Evolutionary conservation across 2,329 filamentous ascomycete genomes (phyloP), one percentile per base, ranked within the genome.

Genomic region (Myotisia sp.): DNA sequence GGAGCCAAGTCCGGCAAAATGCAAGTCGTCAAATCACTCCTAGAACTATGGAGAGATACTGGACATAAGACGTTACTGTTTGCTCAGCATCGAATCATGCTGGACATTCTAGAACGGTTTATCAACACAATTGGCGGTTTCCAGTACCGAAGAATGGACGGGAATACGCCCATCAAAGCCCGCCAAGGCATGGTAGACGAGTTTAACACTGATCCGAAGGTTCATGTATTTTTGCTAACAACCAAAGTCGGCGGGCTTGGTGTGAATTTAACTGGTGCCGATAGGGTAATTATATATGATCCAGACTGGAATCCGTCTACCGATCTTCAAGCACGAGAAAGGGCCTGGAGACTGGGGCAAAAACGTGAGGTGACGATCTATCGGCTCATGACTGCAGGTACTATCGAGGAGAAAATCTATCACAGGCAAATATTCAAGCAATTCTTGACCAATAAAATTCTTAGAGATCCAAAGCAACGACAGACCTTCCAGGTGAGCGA

Each of bases 291-390:
- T 51, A 95, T 98, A 36, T 98, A 90, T 51, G 92, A 98, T 49
- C 92, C 90, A 0, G 90, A 98, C 53, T 98, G 90, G 90, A 95
- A 95, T 48, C 90, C 87, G 2, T 94, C 87, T 0, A 95, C 87
- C 0, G 90, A 98, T 51, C 68, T 94, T 17, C 90, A 98, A 59
- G 90, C 90, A 10, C 77, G 90, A 30, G 90, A 98, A 58, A 74
- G 90, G 49, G 90, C 92, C 4, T 98, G 90, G 90, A 76, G 90
- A 37, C 63, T 98, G 2, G 90, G 90, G 0, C 90, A 98, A 60
- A 94, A 92, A 56, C 78, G 80, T 35, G 84, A 93, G 30, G 90
- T 98, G 18, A 86, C 84, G 3, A 93, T 98, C 14, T 98, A 94
- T 54, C 79, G 92, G 22, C 68, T 98, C n/a, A 92, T 98, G 81